Base-by-base conservation (phyloP, 139 green algal genomes). In the Edaphochlamys debaryana region DNA sequence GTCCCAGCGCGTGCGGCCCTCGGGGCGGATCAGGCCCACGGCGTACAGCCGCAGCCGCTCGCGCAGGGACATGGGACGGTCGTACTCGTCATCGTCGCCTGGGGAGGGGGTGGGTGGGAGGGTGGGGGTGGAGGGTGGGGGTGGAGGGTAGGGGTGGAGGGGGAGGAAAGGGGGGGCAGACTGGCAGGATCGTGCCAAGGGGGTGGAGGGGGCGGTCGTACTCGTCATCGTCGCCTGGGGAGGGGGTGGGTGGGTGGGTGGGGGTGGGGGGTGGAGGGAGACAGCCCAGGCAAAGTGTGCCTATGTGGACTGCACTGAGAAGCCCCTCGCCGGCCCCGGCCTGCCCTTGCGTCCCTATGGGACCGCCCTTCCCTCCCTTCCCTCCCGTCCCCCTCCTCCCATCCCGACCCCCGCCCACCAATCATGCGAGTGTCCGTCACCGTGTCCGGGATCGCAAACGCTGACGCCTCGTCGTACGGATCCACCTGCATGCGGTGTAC, bases 1-100 rank as follows among this genome's bases (percentile, higher is more conserved):
- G 81, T 92, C 88, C 88, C 88, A 92, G 36, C 79, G 79, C 50
- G 67, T 85, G 30, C 80, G 73, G 5, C 73, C 83, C 67, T 92
- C 85, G 30, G 85, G 88, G 8, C 70, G 72, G 69, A 92, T 87
- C 9, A 89, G 52, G 6, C 85, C 85, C 34, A 45, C 37, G 3
- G 30, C 13, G 30, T 83, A 82, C 56, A 87, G 80, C 41, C 67
- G 34, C 25, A 79, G 19, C 32, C 66, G 56, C 30, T 82, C 80
- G n/a, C 23, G 0, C 50, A 75, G 48, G 27, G 48, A 67, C 78
- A 84, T 15, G 3, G 66, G 78, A 34, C 25, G n/a, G 25, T 52
- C 54, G 50, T 76, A 84, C 29, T 83, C 77, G 30, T 84, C 66
- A 36, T 77, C 66, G 34, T 76, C 78, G 36, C 78, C 77, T 75